Evolutionary conservation across 805 yeast genomes (phyloP).

Genomic region (Candida sithepensis): DNA sequence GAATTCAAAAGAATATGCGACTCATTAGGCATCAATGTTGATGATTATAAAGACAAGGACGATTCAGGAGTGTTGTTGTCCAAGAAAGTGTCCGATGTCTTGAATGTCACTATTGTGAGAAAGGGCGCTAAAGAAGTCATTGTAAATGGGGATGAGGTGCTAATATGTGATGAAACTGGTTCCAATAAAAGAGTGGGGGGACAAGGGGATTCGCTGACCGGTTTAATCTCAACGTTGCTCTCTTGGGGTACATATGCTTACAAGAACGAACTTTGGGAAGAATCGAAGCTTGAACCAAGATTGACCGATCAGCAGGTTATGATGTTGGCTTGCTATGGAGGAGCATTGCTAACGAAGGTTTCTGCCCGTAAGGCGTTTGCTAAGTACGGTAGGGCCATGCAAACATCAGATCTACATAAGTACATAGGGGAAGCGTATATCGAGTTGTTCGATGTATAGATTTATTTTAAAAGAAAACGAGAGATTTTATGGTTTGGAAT

Average conservation of each 20-base stretch:
- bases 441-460: constrained; percentile 15
- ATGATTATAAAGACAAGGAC: constrained; percentile 21
- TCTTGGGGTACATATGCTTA: constrained; percentile 77
- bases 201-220: constrained; percentile 92
- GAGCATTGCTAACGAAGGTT: constrained; percentile 59
- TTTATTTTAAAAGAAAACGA: no score
- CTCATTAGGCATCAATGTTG: constrained; percentile 34
- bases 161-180: constrained; percentile 52
- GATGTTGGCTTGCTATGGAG: constrained; percentile 66
- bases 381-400: constrained; percentile 71
- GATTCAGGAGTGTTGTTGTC: constrained; percentile 20
- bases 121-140: constrained; percentile 73
- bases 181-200: constrained; percentile 87
- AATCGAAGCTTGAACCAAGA: constrained; percentile 31
- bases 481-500: neutral
- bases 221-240: constrained; percentile 75
- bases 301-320: constrained; percentile 29
- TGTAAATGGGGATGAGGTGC: constrained; percentile 41
- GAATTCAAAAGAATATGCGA: constrained; percentile 71
- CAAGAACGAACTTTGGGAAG: constrained; percentile 56
- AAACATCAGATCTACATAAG: constrained; percentile 76
- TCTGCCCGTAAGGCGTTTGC: constrained; percentile 66
- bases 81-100: constrained; percentile 39
- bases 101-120: constrained; percentile 61
- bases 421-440: constrained; percentile 61